Base-by-base conservation (phyloP, 768 basidiomycete genomes). In the Boletus vermiculosoides region DNA sequence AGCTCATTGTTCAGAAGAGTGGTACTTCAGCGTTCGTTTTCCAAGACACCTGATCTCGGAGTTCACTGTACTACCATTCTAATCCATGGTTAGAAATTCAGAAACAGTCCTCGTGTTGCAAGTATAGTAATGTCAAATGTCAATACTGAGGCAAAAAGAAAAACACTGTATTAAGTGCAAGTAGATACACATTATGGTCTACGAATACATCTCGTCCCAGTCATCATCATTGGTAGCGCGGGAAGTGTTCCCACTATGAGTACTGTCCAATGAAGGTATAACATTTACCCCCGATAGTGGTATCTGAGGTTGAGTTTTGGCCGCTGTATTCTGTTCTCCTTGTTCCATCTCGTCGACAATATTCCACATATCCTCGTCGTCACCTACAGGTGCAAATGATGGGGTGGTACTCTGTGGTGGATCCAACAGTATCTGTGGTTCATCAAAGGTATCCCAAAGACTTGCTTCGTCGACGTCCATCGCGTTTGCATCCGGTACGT, bases 351-450 rank as follows among this genome's bases (percentile, higher is more conserved):
- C 83, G 40, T 79, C 65, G 52, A 90, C 73, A 41, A 87, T 76
- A 60, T 85, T 80, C 85, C 91, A 91, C 80, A 90, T 82, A 7
- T 89, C 88, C 41, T 83, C 82, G 34, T 88, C 85, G 7, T 83
- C 81, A 16, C 73, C 68, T 23, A 37, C 53, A 2, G 52, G 50
- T 40, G 33, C 36, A 45, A 60, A 36, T 20, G 54, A 23, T 7
- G 51, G 40, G 4, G 37, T 42, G 3, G 23, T 50, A 34, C 45
- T 53, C 20, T 37, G 61, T 11, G 62, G 51, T 13, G 55, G 54
- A 36, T 60, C 52, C 47, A 57, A 25, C 33, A 46, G 9, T 7
- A 15, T 13, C 1, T n/a, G 41, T 16, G 57, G 28, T 31, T 66
- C 61, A 18, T 64, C 57, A 15, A 66, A 66, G 20, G 59, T 55